A percentile compares a stretch with the other conserved stretches of the same genome.
These are phyloP conservation scores for Neurospora sp. DNA, from an alignment of 2,329 filamentous ascomycete species.

Conservation along the genomic window DNA sequence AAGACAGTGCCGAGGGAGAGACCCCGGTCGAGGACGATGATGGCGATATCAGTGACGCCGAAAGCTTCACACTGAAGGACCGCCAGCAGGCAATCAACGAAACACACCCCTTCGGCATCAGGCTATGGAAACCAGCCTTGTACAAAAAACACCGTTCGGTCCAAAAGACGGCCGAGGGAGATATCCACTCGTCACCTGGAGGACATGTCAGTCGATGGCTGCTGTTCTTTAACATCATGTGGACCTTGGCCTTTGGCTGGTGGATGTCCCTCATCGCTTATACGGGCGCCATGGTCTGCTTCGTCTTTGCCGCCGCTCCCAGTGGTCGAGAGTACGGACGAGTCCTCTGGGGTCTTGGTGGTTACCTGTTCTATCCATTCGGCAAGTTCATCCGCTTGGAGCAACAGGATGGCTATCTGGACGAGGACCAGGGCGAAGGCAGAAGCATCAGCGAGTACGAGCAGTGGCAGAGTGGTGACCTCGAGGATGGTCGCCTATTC, in stretches of 20 bases:
- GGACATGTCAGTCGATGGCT: slow-evolving; percentile 78
- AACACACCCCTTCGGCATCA: slow-evolving; percentile 96
- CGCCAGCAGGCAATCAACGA: slow-evolving; percentile 97
- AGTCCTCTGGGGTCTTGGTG: slow-evolving; percentile 72
- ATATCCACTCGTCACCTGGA: slow-evolving; percentile 92
- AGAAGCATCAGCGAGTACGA: slow-evolving; percentile 98
- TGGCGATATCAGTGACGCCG: slow-evolving; percentile 72
- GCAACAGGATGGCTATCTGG: slow-evolving; percentile 85
- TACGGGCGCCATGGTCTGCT: slow-evolving; percentile 66
- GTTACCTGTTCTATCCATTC: slow-evolving; percentile 91
- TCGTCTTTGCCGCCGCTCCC: slow-evolving; percentile 66
- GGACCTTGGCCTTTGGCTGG: slow-evolving; percentile 91
- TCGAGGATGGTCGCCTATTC: slow-evolving; percentile 91
- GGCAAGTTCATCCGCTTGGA: slow-evolving; percentile 91
- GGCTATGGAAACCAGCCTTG: slow-evolving; percentile 95
- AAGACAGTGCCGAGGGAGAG: slow-evolving; percentile 25
- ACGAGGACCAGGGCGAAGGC: slow-evolving; percentile 92
- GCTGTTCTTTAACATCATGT: slow-evolving; percentile 78
- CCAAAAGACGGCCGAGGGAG: slow-evolving; percentile 88
- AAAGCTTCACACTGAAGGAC: slow-evolving; percentile 96
- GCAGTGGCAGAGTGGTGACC: slow-evolving; percentile 95
- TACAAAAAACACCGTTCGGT: slow-evolving; percentile 98
- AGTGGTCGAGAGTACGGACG: slow-evolving; percentile 80
- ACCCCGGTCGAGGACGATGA: slow-evolving; percentile 31
- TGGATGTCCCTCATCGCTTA: slow-evolving; percentile 78